Conservation (phyloP, 148 eudicot genomes). For the Pouteria glomerata region DNA sequence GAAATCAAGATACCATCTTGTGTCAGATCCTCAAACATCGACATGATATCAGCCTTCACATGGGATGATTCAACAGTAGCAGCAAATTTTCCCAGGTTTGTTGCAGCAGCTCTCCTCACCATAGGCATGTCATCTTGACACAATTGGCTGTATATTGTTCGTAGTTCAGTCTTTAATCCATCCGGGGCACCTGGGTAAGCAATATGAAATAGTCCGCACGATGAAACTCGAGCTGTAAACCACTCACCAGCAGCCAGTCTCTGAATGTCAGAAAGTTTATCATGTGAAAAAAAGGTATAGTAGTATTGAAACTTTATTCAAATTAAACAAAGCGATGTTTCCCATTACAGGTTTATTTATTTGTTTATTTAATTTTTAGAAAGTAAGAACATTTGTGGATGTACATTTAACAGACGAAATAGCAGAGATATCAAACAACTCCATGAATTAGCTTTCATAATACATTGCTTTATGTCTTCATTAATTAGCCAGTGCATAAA, state of each 20-base stretch:
- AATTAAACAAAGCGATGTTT: neutral
- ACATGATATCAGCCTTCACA: slow-evolving; percentile 50
- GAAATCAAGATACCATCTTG: slow-evolving; percentile 42
- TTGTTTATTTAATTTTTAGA: too few relatives aligned
- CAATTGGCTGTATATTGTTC: slow-evolving; percentile 50
- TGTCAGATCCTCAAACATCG: slow-evolving; percentile 57
- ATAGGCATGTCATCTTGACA: slow-evolving; percentile 78
- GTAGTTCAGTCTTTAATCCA: slow-evolving; percentile 38
- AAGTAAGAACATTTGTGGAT: neutral
- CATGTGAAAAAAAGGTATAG: neutral
- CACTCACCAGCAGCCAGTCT: slow-evolving; percentile 68
- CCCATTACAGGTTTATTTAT: too few relatives aligned
- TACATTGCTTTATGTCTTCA: neutral
- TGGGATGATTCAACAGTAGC: slow-evolving; percentile 54
- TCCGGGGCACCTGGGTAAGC: slow-evolving; percentile 61
- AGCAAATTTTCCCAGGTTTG: slow-evolving; percentile 57
- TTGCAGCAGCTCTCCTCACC: slow-evolving; percentile 65
- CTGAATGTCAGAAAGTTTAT: slow-evolving; percentile 15
- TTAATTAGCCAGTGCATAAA: neutral
- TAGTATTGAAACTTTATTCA: neutral
- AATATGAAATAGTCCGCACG: slow-evolving; percentile 60
- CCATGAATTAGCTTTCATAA: neutral
- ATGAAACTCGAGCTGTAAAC: slow-evolving; percentile 65
- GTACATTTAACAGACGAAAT: neutral
- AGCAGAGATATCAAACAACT: neutral